Evolutionary conservation across 768 basidiomycete species (phyloP), one percentile per base, ranked within the genome.

Genomic region (Leccinum olivaceopallidum): DNA sequence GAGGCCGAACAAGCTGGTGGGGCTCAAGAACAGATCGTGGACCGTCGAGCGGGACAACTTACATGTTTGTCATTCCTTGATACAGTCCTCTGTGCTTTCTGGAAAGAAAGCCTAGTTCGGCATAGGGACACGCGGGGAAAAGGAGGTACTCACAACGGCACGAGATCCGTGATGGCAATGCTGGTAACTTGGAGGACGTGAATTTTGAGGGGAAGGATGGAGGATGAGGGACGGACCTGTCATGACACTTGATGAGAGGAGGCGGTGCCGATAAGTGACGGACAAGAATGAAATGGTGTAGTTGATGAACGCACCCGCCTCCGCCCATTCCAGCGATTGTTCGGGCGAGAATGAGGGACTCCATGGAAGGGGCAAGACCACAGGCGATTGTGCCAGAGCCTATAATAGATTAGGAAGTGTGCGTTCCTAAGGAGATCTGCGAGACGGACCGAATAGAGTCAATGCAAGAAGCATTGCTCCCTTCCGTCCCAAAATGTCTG

Each of bases 1-100:
- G 56, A 92, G 77, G 48, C 94, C 95, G 70, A 86, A 96, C 63
- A 93, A 73, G 74, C 92, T 94, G 67, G 65, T 47, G 57, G 59
- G 2, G 55, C 8, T 60, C 8, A 64, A 63, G 52, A 59, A 58
- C 55, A 47, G 69, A 59, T n/a, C 24, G 53, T 53, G 52, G 37
- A 48, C 6, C 16, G 48, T 13, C 36, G 28, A 48, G 47, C 51
- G 48, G 30, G 57, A 8, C 2, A 36, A 71, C 85, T 65, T 78
- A 93, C 92, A 94, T 85, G 70, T 94, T 94, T 36, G 89, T 87
- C 80, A 94, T 81, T 58, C 95, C 95, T 73, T 98, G 96, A 69
- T 94, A 96, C 9, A 96, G 75, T 2, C 94, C 95, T 56, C 95
- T 83, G 62, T 92, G 87, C 70, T 89, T 89, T 67, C 92, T 94